Conservation (phyloP, 176 grass and related monocot species). For the Oryza glumipatula region DNA sequence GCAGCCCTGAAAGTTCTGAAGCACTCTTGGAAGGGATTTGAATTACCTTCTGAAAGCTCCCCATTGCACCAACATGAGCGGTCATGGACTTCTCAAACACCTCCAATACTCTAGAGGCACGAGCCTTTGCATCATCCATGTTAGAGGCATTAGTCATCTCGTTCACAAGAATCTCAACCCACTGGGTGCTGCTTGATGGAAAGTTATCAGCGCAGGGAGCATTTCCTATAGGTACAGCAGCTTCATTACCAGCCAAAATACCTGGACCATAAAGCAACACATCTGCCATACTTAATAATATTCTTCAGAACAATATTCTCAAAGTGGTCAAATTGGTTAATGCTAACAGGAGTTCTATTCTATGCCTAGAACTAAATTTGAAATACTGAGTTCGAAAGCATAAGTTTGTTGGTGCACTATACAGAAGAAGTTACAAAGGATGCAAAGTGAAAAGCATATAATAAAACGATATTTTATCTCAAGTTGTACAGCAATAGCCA, state of each 20-base stretch:
- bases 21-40: neutral
- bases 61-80: slow-evolving; percentile 17
- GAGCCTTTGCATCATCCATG: slow-evolving; percentile 46
- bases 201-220: slow-evolving; percentile 20
- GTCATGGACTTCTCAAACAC: slow-evolving; percentile 42
- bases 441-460: neutral
- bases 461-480: neutral
- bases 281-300: neutral
- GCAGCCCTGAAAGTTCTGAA: neutral
- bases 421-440: neutral
- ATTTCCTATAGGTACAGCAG: slow-evolving; percentile 22
- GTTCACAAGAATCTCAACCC: slow-evolving; percentile 60
- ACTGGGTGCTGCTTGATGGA: slow-evolving; percentile 35
- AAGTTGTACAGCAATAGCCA: neutral
- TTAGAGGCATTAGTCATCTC: slow-evolving; percentile 43
- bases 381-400: neutral
- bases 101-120: slow-evolving; percentile 52
- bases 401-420: neutral
- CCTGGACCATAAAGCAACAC: slow-evolving; percentile 21
- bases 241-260: slow-evolving; percentile 1
- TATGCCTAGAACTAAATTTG: neutral
- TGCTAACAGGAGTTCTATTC: neutral
- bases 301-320: neutral
- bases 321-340: neutral
- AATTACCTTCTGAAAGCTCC: slow-evolving; percentile 52